Base-by-base conservation (phyloP, 768 basidiomycete genomes). In the Hypholoma sublateritium region DNA sequence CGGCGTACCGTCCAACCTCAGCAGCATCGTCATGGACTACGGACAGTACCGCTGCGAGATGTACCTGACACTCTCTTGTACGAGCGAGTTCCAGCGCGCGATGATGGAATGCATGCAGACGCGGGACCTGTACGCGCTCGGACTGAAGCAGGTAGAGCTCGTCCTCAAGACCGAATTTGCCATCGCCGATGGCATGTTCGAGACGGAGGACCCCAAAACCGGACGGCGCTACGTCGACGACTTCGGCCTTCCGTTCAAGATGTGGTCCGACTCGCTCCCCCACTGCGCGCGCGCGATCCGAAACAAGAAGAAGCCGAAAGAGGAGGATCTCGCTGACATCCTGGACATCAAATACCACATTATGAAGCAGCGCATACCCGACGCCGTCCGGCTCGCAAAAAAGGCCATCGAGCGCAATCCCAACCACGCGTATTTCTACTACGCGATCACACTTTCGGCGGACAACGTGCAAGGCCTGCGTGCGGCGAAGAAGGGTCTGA, bases 401-500 rank as follows among this genome's bases (percentile, higher is more conserved):
- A 72, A 74, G 36, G 78, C 74, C 1, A 66, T 87, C 35, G 66
- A 78, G 59, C 80, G 84, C 28, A 86, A 77, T 59, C 85, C 86
- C 1, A 73, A 81, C 19, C 74, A 81, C 22, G 82, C 82, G 3
- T 88, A 87, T 66, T 87, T 81, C 66, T 84, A 87, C 57, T 87
- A 88, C 58, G 81, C 80, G 17, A 74, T 86, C 57, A 78, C 81
- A 0, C 72, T 88, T 24, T 75, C 77, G 0, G 69, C 75, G 1
- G 75, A 86, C 57, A 65, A 71, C 39, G 72, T 75, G 5, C 73
- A 76, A n/a, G 86, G 83, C 1, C 72, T 88, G 22, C 78, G 83
- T 7, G 83, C 78, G 0, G 81, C 84, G 58, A 87, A 88, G 74
- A 83, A 88, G 64, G 87, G 87, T 1, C 59, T 88, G 62, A 86